Conservation (phyloP, 116 monocot species). For the Iris pallida region DNA sequence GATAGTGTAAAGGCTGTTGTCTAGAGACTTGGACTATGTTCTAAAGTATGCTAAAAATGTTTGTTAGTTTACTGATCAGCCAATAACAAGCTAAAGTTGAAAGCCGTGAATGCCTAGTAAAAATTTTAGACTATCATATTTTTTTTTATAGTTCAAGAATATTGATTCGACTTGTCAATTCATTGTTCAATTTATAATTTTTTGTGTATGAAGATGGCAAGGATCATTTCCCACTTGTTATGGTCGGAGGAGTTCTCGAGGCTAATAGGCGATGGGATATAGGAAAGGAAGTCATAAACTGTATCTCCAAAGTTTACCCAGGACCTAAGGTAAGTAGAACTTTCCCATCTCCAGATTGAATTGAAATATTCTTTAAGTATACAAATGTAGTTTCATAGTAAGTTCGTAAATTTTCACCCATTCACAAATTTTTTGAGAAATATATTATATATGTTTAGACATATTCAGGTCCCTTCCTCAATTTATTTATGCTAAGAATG, state of each 20-base stretch:
- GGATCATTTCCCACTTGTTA: slow-evolving; percentile 68
- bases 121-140: too few species aligned
- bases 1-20: slow-evolving; percentile 82
- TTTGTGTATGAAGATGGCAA: slow-evolving; percentile 43
- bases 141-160: not conserved
- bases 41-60: not conserved
- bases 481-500: too few species aligned
- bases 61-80: too few species aligned
- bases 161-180: not conserved
- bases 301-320: slow-evolving; percentile 52
- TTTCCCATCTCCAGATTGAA: too few species aligned
- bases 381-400: too few species aligned
- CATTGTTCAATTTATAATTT: not conserved
- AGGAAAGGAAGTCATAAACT: slow-evolving; percentile 74
- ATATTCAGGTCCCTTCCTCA: too few species aligned
- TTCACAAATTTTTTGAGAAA: too few species aligned
- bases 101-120: too few species aligned
- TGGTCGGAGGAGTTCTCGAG: slow-evolving; percentile 96
- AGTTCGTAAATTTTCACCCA: too few species aligned
- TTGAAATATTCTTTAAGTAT: too few species aligned
- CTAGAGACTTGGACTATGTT: slow-evolving; percentile 46
- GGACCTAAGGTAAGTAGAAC: slow-evolving; percentile 60
- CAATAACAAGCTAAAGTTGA: too few species aligned
- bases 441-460: too few species aligned
- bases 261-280: slow-evolving; percentile 82